phyloP scores from a whole-genome alignment of 768 basidiomycete genomes.

The Tulasnella sp. region DNA sequence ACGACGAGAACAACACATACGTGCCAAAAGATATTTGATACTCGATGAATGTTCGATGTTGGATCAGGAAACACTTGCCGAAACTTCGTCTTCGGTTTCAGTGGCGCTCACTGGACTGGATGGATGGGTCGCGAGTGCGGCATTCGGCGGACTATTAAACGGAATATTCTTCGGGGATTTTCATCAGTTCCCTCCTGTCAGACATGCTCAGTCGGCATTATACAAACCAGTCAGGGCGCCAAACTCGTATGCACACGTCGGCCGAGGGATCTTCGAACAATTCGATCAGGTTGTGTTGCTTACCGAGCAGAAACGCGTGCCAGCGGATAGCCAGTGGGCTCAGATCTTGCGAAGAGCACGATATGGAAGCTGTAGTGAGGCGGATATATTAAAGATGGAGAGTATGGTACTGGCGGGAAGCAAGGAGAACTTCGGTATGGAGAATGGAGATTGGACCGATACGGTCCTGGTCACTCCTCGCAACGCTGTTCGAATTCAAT shows the following conservation, averaged over 20 bases:
- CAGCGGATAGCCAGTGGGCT: background rate
- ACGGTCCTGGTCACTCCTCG: background rate
- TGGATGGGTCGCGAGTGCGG: background rate
- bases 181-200: conserved; percentile 17
- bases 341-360: background rate
- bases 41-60: background rate
- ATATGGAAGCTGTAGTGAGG: background rate
- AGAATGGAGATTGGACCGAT: too few relatives aligned
- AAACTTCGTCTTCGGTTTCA: too few relatives aligned
- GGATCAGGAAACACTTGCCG: too few relatives aligned
- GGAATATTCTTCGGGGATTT: background rate
- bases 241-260: background rate
- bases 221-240: background rate
- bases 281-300: background rate
- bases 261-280: background rate
- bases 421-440: too few relatives aligned
- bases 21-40: background rate
- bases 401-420: too few relatives aligned
- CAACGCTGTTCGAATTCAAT: background rate
- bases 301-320: conserved; percentile 19
- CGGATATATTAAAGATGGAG: background rate
- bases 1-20: background rate
- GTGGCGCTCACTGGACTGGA: background rate
- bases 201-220: background rate
- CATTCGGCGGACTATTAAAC: background rate